Evolutionary conservation across 208 protist species (phyloP).

Genomic region (Wallacemonas rigidus): DNA sequence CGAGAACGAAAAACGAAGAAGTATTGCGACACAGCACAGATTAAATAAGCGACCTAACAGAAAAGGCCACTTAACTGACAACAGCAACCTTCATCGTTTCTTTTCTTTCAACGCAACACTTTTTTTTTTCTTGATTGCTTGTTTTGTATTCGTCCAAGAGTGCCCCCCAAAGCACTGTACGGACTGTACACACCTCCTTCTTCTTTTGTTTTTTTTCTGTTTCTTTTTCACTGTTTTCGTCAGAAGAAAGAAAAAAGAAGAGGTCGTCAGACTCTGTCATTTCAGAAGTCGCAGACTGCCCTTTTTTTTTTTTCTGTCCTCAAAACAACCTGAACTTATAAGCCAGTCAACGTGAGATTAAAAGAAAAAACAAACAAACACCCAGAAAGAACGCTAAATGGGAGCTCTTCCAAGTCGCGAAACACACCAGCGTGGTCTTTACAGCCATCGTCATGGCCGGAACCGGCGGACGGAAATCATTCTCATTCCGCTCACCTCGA

Average conservation of each 20-base stretch:
- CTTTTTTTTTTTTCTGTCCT: too few species aligned
- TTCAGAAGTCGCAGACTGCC: too few species aligned
- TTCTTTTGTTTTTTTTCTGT: constrained; percentile 5
- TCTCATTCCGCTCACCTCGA: constrained; percentile 64
- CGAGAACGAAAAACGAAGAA: neutral
- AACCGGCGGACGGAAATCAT: constrained; percentile 73
- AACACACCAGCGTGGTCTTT: constrained; percentile 73
- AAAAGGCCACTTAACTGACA: neutral
- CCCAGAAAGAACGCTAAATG: constrained; percentile 26
- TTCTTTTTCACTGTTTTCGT: constrained; percentile 14
- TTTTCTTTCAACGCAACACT: neutral
- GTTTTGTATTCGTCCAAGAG: too few species aligned
- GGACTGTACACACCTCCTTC: constrained; percentile 6
- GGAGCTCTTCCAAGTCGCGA: constrained; percentile 76
- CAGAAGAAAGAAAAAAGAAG: neutral
- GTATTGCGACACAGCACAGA: neutral
- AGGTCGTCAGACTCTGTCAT: too few species aligned
- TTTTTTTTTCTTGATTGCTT: neutral
- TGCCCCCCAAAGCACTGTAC: too few species aligned
- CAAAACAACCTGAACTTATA: too few species aligned
- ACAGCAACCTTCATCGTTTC: neutral
- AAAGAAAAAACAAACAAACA: constrained; percentile 4
- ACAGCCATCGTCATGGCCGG: constrained; percentile 76
- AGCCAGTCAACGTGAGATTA: too few species aligned
- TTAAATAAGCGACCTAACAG: neutral